Evolutionary conservation across 495 filamentous ascomycete genomes (phyloP).

Genomic region (Mytilinidion resinicola): DNA sequence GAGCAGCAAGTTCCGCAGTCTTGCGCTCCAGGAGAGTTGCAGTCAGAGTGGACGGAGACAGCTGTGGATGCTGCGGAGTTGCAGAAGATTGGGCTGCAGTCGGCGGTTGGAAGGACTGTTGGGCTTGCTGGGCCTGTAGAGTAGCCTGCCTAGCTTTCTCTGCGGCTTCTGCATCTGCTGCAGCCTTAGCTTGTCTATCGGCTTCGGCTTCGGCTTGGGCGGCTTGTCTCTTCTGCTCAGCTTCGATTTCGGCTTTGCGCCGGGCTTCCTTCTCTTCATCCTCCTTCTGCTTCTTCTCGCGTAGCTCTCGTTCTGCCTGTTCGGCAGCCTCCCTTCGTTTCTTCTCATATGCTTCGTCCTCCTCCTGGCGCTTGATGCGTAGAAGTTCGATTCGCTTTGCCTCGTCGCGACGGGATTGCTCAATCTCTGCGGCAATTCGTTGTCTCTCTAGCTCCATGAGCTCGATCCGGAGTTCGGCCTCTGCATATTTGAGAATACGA

Average conservation of each 20-base stretch:
- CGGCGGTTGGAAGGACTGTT: slow-evolving; percentile 1
- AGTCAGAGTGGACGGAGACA: too few relatives aligned
- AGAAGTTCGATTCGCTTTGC: slow-evolving; percentile 5
- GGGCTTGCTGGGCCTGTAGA: slow-evolving; percentile 12
- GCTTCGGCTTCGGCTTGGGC: slow-evolving; percentile 21
- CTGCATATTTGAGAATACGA: slow-evolving; percentile 56
- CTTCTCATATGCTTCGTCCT: background rate
- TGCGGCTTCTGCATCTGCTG: slow-evolving; percentile 17
- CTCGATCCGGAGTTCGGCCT: slow-evolving; percentile 21
- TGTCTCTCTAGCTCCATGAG: slow-evolving; percentile 12
- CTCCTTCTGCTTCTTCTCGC: slow-evolving; percentile 6
- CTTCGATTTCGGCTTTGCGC: background rate
- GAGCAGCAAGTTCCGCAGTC: slow-evolving; percentile 20
- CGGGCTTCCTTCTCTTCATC: slow-evolving; percentile 18
- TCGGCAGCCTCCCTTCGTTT: slow-evolving; percentile 14
- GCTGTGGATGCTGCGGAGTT: background rate
- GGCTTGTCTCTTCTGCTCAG: slow-evolving; percentile 12
- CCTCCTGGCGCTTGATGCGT: too few relatives aligned
- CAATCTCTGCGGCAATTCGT: slow-evolving; percentile 9
- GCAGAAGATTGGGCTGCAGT: background rate
- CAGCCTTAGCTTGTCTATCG: slow-evolving; percentile 23
- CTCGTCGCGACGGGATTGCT: background rate
- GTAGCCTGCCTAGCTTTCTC: slow-evolving; percentile 13
- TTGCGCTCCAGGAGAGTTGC: slow-evolving; percentile 11
- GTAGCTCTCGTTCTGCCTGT: slow-evolving; percentile 1